phyloP scores from a whole-genome alignment of 2,329 filamentous ascomycete genomes.

The Arthrobotrys sinensis region DNA sequence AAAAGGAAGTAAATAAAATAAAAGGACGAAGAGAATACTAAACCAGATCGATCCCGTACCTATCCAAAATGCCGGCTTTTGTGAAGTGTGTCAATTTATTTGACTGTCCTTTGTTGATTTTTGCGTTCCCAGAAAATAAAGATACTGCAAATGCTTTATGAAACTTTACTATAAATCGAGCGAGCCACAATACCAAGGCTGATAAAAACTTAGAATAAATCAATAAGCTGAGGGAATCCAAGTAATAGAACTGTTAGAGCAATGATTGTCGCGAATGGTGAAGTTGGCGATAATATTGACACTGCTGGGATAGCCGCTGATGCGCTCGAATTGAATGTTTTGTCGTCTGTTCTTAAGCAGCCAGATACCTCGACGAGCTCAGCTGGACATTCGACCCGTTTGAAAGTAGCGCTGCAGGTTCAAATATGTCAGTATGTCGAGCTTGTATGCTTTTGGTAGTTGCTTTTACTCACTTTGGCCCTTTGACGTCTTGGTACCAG shows the following conservation, averaged over 20 bases:
- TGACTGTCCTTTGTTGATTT: not conserved
- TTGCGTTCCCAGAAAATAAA: not conserved
- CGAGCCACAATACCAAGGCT: not conserved
- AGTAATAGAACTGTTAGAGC: conserved; percentile 26
- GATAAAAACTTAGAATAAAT: conserved; percentile 29
- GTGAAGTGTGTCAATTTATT: conserved; percentile 1
- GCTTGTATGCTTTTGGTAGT: not conserved
- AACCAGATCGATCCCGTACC: conserved; percentile 5
- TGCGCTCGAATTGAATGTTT: conserved; percentile 32
- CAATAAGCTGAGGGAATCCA: conserved; percentile 38
- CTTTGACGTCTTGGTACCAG: conserved; percentile 53
- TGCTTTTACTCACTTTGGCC: conserved; percentile 52
- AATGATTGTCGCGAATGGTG: conserved; percentile 39
- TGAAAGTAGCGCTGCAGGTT: conserved; percentile 42
- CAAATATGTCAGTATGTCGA: conserved; percentile 8
- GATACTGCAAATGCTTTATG: not conserved
- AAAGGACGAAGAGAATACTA: not conserved
- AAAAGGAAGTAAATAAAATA: conserved; percentile 13
- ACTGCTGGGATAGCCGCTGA: conserved; percentile 6
- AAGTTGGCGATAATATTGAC: conserved; percentile 10
- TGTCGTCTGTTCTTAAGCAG: conserved; percentile 47
- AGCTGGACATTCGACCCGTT: conserved; percentile 50
- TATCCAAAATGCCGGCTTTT: conserved; percentile 61
- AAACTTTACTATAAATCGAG: no score
- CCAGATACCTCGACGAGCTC: conserved; percentile 46